Evolutionary conservation across 2,329 filamentous ascomycete genomes (phyloP).

Genomic region (Talaromyces albobiverticillius): DNA sequence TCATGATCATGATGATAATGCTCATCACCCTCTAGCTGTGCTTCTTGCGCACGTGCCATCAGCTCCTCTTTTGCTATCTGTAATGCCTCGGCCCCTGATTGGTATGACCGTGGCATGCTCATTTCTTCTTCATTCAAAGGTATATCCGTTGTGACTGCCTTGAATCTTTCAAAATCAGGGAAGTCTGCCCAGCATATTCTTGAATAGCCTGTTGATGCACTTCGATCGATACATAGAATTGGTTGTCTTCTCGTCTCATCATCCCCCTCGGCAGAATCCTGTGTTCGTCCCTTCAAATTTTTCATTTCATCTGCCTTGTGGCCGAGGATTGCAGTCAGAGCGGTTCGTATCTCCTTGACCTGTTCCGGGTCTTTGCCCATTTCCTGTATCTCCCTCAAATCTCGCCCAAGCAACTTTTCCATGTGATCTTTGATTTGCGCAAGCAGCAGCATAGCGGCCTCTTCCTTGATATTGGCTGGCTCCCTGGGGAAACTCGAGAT

Average conservation of each 20-base stretch:
- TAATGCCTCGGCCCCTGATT: slow-evolving; percentile 49
- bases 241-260: slow-evolving; percentile 38
- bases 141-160: slow-evolving; percentile 36
- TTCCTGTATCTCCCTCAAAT: slow-evolving; percentile 43
- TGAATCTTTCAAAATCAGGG: slow-evolving; percentile 43
- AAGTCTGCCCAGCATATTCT: slow-evolving; percentile 43
- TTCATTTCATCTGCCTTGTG: slow-evolving; percentile 46
- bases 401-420: slow-evolving; percentile 44
- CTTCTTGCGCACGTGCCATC: slow-evolving; percentile 48
- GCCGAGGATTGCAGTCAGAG: slow-evolving; percentile 41
- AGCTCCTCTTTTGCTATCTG: slow-evolving; percentile 51
- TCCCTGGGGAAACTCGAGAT: slow-evolving; percentile 44
- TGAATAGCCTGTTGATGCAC: slow-evolving; percentile 36
- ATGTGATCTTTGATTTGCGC: slow-evolving; percentile 50
- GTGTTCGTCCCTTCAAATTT: slow-evolving; percentile 38
- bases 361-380: slow-evolving; percentile 46
- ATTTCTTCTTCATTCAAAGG: slow-evolving; percentile 45
- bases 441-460: slow-evolving; percentile 46
- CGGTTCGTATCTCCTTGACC: slow-evolving; percentile 43
- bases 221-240: slow-evolving; percentile 42
- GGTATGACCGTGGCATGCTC: slow-evolving; percentile 45
- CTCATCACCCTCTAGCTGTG: slow-evolving; percentile 41
- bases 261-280: slow-evolving; percentile 35
- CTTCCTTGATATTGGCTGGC: slow-evolving; percentile 44
- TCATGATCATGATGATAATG: slow-evolving; percentile 41